Percentiles rank a stretch among this genome's conserved stretches.
phyloP scores from a whole-genome alignment of 73 alveolate species.

The Tetrahymena malaccensis region DNA sequence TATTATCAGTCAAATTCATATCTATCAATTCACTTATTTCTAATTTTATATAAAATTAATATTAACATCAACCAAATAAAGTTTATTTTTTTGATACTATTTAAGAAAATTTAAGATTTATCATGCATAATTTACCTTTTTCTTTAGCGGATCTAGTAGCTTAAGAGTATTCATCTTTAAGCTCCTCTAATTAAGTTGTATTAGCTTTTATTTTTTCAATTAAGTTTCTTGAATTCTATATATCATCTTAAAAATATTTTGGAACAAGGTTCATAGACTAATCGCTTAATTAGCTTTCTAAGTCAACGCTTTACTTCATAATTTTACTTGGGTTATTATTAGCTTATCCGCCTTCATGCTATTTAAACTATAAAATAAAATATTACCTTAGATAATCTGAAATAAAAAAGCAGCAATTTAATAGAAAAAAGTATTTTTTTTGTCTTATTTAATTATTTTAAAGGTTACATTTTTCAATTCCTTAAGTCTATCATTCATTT shows the following conservation, averaged over 20 bases:
- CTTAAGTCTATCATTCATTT: background rate
- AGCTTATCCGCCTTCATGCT: background rate
- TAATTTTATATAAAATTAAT: background rate
- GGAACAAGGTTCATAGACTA: background rate
- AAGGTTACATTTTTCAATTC: background rate
- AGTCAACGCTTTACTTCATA: background rate
- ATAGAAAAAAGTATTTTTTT: background rate
- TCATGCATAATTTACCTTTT: background rate
- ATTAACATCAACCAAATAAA: background rate
- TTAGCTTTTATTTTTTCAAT: background rate
- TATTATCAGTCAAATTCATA: background rate
- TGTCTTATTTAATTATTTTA: background rate
- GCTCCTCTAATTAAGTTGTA: background rate
- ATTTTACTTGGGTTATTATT: background rate
- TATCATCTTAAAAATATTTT: background rate
- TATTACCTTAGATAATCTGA: too few species aligned
- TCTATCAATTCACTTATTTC: background rate
- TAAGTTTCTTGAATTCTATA: background rate
- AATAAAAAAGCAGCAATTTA: background rate
- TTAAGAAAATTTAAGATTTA: background rate
- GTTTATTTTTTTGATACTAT: too few species aligned
- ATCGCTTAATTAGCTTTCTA: background rate
- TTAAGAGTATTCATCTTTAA: background rate
- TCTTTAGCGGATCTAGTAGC: background rate
- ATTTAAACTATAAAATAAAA: background rate